phyloP scores from a whole-genome alignment of 192 early-diverging fungal species.

The Coemansia sp. region DNA sequence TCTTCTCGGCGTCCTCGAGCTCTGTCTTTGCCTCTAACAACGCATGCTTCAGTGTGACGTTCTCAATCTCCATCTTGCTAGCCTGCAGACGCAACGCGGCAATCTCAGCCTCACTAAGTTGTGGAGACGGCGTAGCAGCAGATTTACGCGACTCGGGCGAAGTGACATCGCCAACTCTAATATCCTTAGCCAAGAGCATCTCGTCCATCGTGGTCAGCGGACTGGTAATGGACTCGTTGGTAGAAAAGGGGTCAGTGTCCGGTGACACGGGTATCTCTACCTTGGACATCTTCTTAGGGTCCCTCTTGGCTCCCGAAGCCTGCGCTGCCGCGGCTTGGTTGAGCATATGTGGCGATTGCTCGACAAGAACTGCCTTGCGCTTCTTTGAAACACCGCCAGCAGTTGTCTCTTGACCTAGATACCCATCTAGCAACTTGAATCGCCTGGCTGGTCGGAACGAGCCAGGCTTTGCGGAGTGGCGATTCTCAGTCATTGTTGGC shows the following conservation, averaged over 20 bases:
- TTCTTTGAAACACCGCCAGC: conserved; percentile 17
- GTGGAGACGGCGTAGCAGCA: not conserved
- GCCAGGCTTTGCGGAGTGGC: conserved; percentile 18
- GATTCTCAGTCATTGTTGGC: conserved; percentile 41
- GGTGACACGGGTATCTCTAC: conserved; percentile 51
- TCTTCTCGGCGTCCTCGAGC: conserved; percentile 46
- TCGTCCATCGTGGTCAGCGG: conserved; percentile 42
- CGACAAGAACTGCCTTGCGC: conserved; percentile 37
- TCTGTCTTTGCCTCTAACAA: conserved; percentile 52
- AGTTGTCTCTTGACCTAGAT: conserved; percentile 33
- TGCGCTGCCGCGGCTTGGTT: conserved; percentile 21
- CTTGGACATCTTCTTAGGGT: conserved; percentile 37
- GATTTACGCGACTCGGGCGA: conserved; percentile 13
- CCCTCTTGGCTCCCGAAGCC: conserved; percentile 27
- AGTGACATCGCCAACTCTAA: not conserved
- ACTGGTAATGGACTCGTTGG: conserved; percentile 23
- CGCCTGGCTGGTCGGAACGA: conserved; percentile 22
- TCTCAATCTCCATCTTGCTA: conserved; percentile 39
- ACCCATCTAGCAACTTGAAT: conserved; percentile 30
- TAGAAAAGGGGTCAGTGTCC: conserved; percentile 41
- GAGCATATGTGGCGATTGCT: conserved; percentile 31
- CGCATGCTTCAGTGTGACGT: conserved; percentile 46
- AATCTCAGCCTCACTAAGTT: conserved; percentile 1
- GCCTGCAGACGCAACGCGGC: conserved; percentile 13
- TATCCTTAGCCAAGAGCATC: conserved; percentile 39